phyloP scores from a whole-genome alignment of 495 filamentous ascomycete species.

The Aspergillus asperescens region DNA sequence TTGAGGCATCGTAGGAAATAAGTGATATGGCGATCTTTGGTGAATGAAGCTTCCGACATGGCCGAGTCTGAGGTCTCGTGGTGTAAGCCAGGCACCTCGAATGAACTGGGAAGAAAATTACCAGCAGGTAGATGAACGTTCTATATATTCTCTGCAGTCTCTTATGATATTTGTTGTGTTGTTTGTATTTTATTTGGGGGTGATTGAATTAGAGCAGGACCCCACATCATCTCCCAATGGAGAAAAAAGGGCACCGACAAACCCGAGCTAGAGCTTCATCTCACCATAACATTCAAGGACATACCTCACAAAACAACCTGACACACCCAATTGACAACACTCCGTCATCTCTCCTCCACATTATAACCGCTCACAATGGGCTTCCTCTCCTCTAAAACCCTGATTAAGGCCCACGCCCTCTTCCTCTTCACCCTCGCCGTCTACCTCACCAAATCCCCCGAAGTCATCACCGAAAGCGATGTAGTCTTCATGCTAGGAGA shows the following conservation, averaged over 20 bases:
- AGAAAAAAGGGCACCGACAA: background rate
- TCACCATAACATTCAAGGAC: background rate
- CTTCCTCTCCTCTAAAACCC: conserved; percentile 66
- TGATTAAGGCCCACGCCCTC: conserved; percentile 72
- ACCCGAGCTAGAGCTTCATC: background rate
- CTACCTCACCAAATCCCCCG: conserved; percentile 71
- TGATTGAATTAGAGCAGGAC: background rate
- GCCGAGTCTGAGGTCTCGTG: background rate
- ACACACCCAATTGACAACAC: too few relatives aligned
- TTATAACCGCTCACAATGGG: conserved; percentile 52
- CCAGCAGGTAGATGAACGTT: background rate
- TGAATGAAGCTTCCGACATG: conserved; percentile 47
- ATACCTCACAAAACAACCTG: background rate
- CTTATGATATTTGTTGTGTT: background rate
- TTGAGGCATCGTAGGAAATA: conserved; percentile 91
- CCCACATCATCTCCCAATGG: background rate
- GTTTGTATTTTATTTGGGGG: background rate
- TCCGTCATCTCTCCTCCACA: background rate
- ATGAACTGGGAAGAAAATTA: background rate
- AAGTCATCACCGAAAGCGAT: conserved; percentile 67
- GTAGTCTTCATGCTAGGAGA: conserved; percentile 80
- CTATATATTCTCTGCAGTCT: background rate
- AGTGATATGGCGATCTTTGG: conserved; percentile 70
- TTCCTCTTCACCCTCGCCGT: conserved; percentile 77
- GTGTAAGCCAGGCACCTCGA: background rate